phyloP scores from a whole-genome alignment of 495 filamentous ascomycete species.

The Clohesyomyces aquaticus region DNA sequence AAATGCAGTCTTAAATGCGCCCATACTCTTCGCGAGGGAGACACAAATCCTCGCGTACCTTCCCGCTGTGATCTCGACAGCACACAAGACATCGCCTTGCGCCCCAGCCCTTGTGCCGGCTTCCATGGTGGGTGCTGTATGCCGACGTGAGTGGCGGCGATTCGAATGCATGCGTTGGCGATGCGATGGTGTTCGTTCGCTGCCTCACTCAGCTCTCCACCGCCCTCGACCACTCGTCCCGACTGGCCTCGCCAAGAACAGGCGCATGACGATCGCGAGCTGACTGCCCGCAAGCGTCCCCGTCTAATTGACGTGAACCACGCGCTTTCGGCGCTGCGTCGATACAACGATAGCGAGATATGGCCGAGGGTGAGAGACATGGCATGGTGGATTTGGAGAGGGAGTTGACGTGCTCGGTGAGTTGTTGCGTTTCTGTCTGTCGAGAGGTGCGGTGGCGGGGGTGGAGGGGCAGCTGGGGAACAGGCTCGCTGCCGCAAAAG shows the following conservation, averaged over 20 bases:
- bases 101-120: background rate
- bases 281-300: constrained; percentile 4
- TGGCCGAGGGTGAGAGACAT: constrained; percentile 45
- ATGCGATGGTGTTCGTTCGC: background rate
- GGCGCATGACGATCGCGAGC: background rate
- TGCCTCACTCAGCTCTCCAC: too few relatives aligned
- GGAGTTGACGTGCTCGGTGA: constrained; percentile 89
- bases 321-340: too few relatives aligned
- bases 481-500: background rate
- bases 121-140: background rate
- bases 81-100: too few relatives aligned
- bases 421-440: constrained; percentile 39
- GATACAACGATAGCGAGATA: too few relatives aligned
- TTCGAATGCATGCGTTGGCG: background rate
- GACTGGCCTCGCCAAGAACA: too few relatives aligned
- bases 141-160: background rate
- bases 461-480: background rate
- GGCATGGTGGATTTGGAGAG: constrained; percentile 71
- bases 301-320: constrained; percentile 3
- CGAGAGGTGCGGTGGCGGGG: constrained; percentile 2
- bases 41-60: background rate
- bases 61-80: background rate
- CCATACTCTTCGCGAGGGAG: background rate
- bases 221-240: background rate
- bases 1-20: too few relatives aligned